Evolutionary conservation across 2,329 filamentous ascomycete species (phyloP).

Genomic region (Fusarium xylarioides): DNA sequence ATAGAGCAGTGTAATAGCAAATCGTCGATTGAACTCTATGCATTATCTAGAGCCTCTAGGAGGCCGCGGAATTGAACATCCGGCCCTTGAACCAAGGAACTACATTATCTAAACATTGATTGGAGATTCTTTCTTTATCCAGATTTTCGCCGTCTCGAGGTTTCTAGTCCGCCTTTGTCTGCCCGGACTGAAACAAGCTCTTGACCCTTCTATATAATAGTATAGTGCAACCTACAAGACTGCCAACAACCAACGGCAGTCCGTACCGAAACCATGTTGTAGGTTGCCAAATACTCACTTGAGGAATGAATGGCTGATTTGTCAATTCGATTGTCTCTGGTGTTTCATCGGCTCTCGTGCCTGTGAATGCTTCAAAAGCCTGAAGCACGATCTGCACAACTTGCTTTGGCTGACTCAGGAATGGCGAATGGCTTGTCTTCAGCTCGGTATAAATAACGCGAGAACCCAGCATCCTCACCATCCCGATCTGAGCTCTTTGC

Average conservation of each 20-base stretch:
- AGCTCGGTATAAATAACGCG: not conserved
- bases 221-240: not conserved
- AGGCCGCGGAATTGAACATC: fast-evolving
- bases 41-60: not conserved
- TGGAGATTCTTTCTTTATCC: not conserved
- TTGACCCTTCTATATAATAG: not conserved
- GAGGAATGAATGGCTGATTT: not conserved
- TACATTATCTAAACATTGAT: not conserved
- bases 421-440: not conserved
- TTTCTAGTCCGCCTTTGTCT: not conserved
- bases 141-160: fast-evolving
- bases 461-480: not conserved
- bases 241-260: not conserved
- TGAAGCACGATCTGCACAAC: not conserved
- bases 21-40: too few species aligned
- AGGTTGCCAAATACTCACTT: not conserved
- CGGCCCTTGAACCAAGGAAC: fast-evolving
- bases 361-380: not conserved
- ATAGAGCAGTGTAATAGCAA: not conserved
- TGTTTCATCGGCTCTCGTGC: not conserved
- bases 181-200: not conserved
- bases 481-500: not conserved
- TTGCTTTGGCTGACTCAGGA: not conserved
- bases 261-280: not conserved
- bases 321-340: fast-evolving